phyloP scores from a whole-genome alignment of 1,139 yeast species.

The Candida sanyaensis region DNA sequence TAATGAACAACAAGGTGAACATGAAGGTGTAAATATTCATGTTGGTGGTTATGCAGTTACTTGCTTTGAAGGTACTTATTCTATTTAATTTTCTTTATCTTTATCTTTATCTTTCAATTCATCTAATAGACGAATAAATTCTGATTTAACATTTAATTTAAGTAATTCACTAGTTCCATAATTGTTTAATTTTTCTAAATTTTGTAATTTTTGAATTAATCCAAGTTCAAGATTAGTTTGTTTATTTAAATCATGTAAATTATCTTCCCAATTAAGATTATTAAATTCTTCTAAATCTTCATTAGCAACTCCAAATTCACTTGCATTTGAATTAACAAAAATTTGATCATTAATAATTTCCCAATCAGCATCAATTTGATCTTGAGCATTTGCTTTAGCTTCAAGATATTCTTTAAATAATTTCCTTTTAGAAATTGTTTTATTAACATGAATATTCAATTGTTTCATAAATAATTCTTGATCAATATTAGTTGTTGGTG shows the following conservation, averaged over 20 bases:
- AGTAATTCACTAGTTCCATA: slow-evolving; percentile 30
- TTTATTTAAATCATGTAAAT: slow-evolving; percentile 24
- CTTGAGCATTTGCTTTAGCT: slow-evolving; percentile 21
- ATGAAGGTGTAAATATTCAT: slow-evolving; percentile 17
- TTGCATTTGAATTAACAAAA: slow-evolving; percentile 39
- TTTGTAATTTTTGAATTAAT: slow-evolving; percentile 18
- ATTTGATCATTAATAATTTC: slow-evolving; percentile 45
- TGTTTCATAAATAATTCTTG: slow-evolving; percentile 29
- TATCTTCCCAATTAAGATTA: slow-evolving; percentile 23
- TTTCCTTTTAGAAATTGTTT: slow-evolving; percentile 30
- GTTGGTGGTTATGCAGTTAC: slow-evolving; percentile 34
- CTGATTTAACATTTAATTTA: slow-evolving; percentile 21
- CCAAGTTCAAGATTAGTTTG: slow-evolving; percentile 23
- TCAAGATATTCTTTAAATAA: slow-evolving; percentile 37
- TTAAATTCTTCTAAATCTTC: slow-evolving; percentile 64
- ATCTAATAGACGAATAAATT: slow-evolving; percentile 4
- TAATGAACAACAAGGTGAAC: slow-evolving; percentile 10
- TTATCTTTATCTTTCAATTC: background rate
- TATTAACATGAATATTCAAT: slow-evolving; percentile 29
- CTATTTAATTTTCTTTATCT: background rate
- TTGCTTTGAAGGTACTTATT: slow-evolving; percentile 28
- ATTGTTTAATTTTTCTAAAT: slow-evolving; percentile 14
- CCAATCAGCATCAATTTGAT: slow-evolving; percentile 51
- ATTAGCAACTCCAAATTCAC: slow-evolving; percentile 58
- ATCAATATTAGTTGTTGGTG: slow-evolving; percentile 20